Percentiles rank a stretch among this genome's conserved stretches.
These are phyloP conservation scores for Fusarium irregulare DNA, from an alignment of 2,329 filamentous ascomycete genomes.

Conservation along the genomic window DNA sequence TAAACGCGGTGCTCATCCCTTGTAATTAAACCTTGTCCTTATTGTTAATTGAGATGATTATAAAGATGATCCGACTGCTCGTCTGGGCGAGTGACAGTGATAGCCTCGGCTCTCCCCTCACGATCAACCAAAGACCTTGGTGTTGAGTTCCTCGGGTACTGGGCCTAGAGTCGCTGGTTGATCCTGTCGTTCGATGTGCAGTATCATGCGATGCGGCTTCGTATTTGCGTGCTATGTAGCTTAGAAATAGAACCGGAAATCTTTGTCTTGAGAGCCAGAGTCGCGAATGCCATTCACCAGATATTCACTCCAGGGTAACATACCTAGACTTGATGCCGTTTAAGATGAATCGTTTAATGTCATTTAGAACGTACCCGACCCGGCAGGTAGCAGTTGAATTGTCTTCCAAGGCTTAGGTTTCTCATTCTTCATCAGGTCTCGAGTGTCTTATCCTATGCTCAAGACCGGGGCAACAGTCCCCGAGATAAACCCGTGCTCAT, in stretches of 20 bases:
- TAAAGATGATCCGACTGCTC: not conserved
- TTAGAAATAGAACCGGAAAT: not conserved
- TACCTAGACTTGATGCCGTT: fast-evolving
- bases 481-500: not conserved
- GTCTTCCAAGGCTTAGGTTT: too few relatives aligned
- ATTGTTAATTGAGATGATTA: not conserved
- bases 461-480: not conserved
- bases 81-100: fast-evolving
- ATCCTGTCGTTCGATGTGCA: not conserved
- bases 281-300: not conserved
- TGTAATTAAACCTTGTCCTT: not conserved
- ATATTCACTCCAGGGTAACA: not conserved
- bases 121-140: not conserved
- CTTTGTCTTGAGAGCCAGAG: not conserved
- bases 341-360: too few relatives aligned
- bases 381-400: too few relatives aligned
- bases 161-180: not conserved
- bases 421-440: not conserved
- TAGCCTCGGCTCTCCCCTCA: not conserved
- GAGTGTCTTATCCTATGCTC: not conserved
- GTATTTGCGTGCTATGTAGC: not conserved
- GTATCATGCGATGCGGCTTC: not conserved
- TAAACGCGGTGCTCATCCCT: not conserved
- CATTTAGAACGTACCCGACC: too few relatives aligned
- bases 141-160: not conserved